Evolutionary conservation across 306 rosid genomes (phyloP).

Genomic region (Senna siamea): DNA sequence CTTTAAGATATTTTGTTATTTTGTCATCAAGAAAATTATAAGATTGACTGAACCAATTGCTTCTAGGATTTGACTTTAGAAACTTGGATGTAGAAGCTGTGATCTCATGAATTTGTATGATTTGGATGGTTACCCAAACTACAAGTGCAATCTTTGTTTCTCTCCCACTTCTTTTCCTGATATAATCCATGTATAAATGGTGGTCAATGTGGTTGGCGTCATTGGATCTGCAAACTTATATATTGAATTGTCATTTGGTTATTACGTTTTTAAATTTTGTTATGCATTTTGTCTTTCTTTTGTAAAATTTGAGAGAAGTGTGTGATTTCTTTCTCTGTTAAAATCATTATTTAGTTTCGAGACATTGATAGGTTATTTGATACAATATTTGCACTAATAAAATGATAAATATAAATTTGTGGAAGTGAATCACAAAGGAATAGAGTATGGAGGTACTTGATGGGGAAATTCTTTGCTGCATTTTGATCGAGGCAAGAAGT

Average conservation of each 20-base stretch:
- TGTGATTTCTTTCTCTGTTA: slow-evolving; percentile 1
- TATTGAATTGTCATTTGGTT: neutral
- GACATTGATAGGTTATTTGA: neutral
- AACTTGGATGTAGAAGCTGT: neutral
- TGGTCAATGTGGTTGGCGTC: neutral
- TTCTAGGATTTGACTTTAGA: neutral
- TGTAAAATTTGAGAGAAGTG: neutral
- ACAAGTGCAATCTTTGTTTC: neutral
- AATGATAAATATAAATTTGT: slow-evolving; percentile 10
- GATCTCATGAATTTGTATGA: neutral
- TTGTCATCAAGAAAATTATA: no score
- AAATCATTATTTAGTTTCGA: neutral
- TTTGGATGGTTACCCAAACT: neutral
- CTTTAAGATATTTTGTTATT: no score
- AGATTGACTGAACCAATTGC: neutral
- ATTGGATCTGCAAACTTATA: neutral
- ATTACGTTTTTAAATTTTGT: neutral
- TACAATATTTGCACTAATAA: neutral
- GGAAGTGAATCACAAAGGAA: neutral
- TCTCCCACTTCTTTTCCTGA: neutral
- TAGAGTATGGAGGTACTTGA: neutral
- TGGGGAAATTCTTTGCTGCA: neutral
- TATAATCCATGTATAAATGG: neutral
- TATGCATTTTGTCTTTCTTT: neutral
- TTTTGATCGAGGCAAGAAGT: slow-evolving; percentile 14